Base-by-base conservation (phyloP, 352 stramenopile genomes). In the Globisporangium nagaii region DNA sequence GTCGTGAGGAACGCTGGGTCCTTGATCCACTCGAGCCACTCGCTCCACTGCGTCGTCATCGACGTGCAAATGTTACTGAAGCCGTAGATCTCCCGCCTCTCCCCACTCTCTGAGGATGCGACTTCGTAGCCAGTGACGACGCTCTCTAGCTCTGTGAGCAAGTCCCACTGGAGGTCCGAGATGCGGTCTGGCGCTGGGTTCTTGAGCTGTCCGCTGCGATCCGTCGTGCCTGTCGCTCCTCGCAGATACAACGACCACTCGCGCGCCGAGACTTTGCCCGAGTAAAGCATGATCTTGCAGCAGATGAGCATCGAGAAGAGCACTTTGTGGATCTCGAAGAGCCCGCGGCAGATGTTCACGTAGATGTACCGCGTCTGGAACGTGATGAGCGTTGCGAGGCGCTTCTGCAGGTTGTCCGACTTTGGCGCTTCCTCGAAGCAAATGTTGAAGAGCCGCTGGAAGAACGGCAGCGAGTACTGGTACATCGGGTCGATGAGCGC, bases 401-500 rank as follows among this genome's bases (percentile, higher is more conserved):
- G 75, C 37, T 62, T 65, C 2, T 66, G 58, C 4, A 98, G 67
- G 0, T 60, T 55, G 52, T 84, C 71, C 0, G 77, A 75, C 41
- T 71, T 74, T 0, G 79, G 68, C 3, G 79, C 80, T 60, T 91
- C 77, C 43, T 90, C 73, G 34, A 98, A 95, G 62, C 92, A 98
- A 53, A 90, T 87, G 49, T 93, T 88, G 68, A 97, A 98, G 22
- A 98, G 75, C 0, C 74, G 68, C 54, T 96, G 86, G 50, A 97
- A 98, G 66, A 96, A 98, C 3, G 86, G 79, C 25, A 98, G 67
- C 36, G 90, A 98, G 70, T 98, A 97, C 73, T 98, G 93, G 72
- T 98, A 98, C 93, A 98, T 98, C 2, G 93, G 92, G 47, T 98
- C 93, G 50, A 98, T 96, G 10, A 88, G 65, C 13, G 84, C 84